phyloP scores from a whole-genome alignment of 768 basidiomycete genomes.

The Boletus rubescentipes region DNA sequence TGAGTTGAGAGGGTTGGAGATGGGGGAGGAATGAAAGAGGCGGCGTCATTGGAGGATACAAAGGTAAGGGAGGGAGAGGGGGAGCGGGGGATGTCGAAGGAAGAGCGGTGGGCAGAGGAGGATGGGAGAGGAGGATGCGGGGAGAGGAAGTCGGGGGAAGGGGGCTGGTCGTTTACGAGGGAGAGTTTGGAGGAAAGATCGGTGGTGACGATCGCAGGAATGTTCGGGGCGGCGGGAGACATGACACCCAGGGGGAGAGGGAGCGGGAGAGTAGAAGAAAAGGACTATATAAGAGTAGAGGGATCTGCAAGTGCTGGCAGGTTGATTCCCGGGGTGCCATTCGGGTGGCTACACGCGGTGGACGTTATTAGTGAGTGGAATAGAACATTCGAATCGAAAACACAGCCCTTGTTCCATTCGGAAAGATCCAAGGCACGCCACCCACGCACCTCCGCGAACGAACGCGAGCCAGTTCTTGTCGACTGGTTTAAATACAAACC shows the following conservation, averaged over 20 bases:
- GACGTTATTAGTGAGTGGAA: neutral
- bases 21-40: constrained; percentile 49
- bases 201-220: constrained; percentile 36
- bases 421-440: constrained; percentile 14
- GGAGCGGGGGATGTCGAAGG: constrained; percentile 32
- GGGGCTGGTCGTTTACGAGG: constrained; percentile 8
- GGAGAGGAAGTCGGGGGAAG: constrained; percentile 21
- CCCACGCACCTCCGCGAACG: constrained; percentile 2
- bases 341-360: neutral
- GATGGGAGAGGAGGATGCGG: constrained; percentile 8
- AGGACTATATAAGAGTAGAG: neutral
- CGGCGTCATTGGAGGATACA: constrained; percentile 44
- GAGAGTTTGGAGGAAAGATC: constrained; percentile 34
- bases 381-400: constrained; percentile 31
- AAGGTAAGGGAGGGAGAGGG: constrained; percentile 31
- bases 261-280: neutral
- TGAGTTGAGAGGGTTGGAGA: constrained; percentile 74
- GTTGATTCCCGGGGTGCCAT: neutral
- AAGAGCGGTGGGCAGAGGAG: constrained; percentile 15
- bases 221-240: constrained; percentile 20
- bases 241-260: constrained; percentile 8
- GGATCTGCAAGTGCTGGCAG: too few species aligned
- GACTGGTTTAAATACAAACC: neutral
- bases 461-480: neutral
- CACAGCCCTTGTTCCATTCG: constrained; percentile 28